Evolutionary conservation across 2,329 filamentous ascomycete species (phyloP).

Genomic region (Aspergillus novoparasiticus): DNA sequence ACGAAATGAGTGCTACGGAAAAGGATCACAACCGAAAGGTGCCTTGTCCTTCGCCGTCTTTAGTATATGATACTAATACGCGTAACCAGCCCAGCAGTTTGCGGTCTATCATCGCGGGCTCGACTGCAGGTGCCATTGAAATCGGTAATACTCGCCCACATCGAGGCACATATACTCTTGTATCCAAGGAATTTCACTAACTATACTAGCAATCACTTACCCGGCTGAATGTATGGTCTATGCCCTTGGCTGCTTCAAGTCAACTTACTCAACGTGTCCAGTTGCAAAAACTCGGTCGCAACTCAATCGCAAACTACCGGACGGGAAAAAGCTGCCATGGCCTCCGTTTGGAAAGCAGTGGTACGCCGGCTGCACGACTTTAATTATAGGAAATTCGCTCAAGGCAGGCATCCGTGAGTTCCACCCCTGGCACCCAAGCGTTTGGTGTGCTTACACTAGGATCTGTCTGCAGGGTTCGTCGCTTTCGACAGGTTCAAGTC

Average conservation of each 20-base stretch:
- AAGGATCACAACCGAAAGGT: conserved; percentile 45
- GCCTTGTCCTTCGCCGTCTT: conserved; percentile 6
- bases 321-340: conserved; percentile 87
- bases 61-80: conserved; percentile 23
- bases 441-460: background rate
- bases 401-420: conserved; percentile 89
- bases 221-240: conserved; percentile 78
- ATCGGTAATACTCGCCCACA: conserved; percentile 63
- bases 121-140: conserved; percentile 91
- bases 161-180: background rate
- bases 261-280: conserved; percentile 36
- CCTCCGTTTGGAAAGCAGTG: conserved; percentile 90
- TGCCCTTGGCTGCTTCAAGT: background rate
- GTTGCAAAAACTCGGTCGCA: conserved; percentile 95
- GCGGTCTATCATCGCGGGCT: conserved; percentile 88
- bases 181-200: conserved; percentile 22
- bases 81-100: conserved; percentile 69
- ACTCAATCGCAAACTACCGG: conserved; percentile 80
- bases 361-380: conserved; percentile 96
- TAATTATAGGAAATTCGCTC: conserved; percentile 94
- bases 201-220: conserved; percentile 78
- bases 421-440: background rate
- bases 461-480: conserved; percentile 68
- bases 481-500: conserved; percentile 94
- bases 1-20: conserved; percentile 35